Evolutionary conservation across 192 early-diverging fungal genomes (phyloP), one percentile per base, ranked within the genome.

Genomic region (Geranomyces michiganensis): DNA sequence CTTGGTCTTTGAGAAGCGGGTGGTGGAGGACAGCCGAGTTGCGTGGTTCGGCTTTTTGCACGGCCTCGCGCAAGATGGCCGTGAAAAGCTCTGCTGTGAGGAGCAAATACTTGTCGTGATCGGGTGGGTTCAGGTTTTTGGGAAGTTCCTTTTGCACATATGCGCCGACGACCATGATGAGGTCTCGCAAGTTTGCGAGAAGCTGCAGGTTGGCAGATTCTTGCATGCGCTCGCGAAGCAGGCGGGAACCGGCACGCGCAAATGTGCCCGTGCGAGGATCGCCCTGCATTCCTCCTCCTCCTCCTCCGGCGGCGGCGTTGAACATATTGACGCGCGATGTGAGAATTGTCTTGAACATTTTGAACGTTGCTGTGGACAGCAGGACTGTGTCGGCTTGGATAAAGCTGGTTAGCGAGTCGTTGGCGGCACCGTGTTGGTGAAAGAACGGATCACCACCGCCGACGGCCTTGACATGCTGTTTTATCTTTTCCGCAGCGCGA

Each of bases 21-120:
- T 62, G 44, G 27, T 41, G 45, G 8, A 68, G 56, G 21, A 81
- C 59, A 33, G 62, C 41, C 15, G 77, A 43, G 13, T 61, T 72
- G 56, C 65, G 32, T 12, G 59, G 56, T 65, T 78, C 76, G 43
- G 56, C 71, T 55, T 63, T 65, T 43, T 68, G 67, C 22, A 79
- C 59, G 30, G 76, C 76, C 33, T 70, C 78, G 5, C 75, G 56
- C 13, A 79, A 9, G 4, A 60, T 31, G 22, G 71, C 72, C 46
- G 81, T 30, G 36, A 72, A 78, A 7, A 78, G 60, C 24, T 78
- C 76, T 36, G 66, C 29, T 10, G 44, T 70, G 4, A 58, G 64
- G 19, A 70, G 55, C 9, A 68, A 30, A 56, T 73, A 64, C n/a
- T 59, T 71, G 71, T 65, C 71, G 49, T 77, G 65, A 9, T 72